Percentiles rank a stretch among this genome's conserved stretches.
These are phyloP conservation scores for Groenewaldozyma auringiensis DNA, from an alignment of 1,139 yeast species.

Conservation along the genomic window DNA sequence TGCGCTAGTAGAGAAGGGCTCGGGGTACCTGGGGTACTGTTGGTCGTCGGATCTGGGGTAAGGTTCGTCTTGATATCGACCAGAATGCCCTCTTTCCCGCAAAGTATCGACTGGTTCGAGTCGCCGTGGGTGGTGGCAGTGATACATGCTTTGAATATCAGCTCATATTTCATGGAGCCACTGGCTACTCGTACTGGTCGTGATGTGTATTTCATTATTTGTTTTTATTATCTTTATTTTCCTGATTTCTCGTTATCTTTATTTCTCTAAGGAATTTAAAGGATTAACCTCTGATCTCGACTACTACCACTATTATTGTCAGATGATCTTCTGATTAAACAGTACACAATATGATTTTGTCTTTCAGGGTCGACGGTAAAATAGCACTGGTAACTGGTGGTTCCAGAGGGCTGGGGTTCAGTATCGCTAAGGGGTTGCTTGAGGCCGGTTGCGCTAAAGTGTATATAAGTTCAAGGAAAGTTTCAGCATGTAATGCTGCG, in stretches of 20 bases:
- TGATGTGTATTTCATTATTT: background rate
- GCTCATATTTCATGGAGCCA: background rate
- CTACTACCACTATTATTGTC: too few species aligned
- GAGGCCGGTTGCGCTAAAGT: constrained; percentile 57
- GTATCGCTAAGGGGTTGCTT: constrained; percentile 60
- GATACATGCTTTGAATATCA: background rate
- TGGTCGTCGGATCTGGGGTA: too few species aligned
- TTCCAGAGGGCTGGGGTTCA: constrained; percentile 64
- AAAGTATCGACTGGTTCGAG: background rate
- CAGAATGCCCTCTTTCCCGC: background rate
- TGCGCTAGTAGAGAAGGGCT: background rate
- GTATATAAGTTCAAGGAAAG: constrained; percentile 61
- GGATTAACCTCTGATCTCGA: too few species aligned
- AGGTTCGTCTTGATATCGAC: background rate
- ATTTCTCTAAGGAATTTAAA: too few species aligned
- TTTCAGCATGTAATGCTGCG: constrained; percentile 55
- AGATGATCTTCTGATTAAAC: background rate
- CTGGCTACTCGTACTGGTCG: background rate
- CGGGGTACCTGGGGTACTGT: too few species aligned
- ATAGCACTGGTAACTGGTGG: constrained; percentile 75
- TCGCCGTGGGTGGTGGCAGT: background rate
- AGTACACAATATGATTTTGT: constrained; percentile 9
- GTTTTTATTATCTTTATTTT: background rate
- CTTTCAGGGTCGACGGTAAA: constrained; percentile 40
- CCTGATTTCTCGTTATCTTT: background rate